phyloP scores from a whole-genome alignment of 225 moss, liverwort and hornwort genomes.

The Antitrichia curtipendula region DNA sequence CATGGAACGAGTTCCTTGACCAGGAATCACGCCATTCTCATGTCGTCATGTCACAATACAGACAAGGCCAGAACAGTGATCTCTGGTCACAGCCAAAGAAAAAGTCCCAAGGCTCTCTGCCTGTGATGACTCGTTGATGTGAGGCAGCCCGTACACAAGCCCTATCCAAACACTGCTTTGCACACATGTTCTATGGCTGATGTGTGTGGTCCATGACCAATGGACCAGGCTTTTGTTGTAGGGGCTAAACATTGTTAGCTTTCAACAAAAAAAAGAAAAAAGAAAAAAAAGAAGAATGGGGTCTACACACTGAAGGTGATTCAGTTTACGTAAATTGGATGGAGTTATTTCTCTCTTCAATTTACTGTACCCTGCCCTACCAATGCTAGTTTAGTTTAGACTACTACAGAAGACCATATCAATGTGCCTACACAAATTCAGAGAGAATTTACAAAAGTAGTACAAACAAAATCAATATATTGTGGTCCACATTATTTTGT shows the following conservation, averaged over 20 bases:
- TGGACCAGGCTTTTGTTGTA: no score
- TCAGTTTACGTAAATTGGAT: not conserved
- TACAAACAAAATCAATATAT: not conserved
- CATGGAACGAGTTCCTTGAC: not conserved
- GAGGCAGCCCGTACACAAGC: not conserved
- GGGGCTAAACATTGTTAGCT: no score
- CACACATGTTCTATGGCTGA: not conserved
- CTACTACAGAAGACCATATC: not conserved
- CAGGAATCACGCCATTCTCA: no score
- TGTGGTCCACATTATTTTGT: not conserved
- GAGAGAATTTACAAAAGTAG: not conserved
- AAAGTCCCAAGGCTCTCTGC: not conserved
- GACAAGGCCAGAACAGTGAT: not conserved
- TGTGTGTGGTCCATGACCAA: not conserved
- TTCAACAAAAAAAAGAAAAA: no score
- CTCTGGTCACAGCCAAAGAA: not conserved
- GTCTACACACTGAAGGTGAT: not conserved
- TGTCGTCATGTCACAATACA: not conserved
- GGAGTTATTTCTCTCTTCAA: not conserved
- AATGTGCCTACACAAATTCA: no score
- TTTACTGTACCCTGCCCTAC: fast-evolving
- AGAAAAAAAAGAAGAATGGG: no score
- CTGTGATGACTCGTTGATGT: not conserved
- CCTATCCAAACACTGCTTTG: not conserved
- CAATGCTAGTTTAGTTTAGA: not conserved